Evolutionary conservation across 176 grass and related monocot genomes (phyloP), one percentile per base, ranked within the genome.

Genomic region (Tillandsia fasciculata): DNA sequence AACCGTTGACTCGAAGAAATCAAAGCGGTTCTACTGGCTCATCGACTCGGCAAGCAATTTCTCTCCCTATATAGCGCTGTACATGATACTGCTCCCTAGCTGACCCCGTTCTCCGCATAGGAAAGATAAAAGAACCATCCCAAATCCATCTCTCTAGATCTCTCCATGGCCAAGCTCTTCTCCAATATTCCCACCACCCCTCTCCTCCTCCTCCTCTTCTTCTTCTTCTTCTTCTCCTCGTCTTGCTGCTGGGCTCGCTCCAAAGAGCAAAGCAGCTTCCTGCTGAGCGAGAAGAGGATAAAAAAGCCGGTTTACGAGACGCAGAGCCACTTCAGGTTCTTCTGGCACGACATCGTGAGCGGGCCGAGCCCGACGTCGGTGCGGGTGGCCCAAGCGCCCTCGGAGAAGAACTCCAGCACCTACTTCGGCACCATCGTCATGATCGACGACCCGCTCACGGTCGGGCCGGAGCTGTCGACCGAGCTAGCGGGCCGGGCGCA

Each of bases 391-490:
- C 0, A 79, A 53, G 0, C 65, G 50, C 1, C 29, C 22, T 1
- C 9, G 10, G 67, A 83, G 9, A 83, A 73, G 56, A 71, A 69
- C 2, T 77, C 86, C 26, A 49, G 68, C 75, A 81, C 63, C 22
- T 23, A 1, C 13, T 93, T 93, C 71, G 86, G 86, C 59, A 64
- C 64, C 15, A 48, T 93, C 26, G n/a, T 79, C 10, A 76, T 93
- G 18, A 86, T 89, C 65, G 86, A 93, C 76, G 80, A 93, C 83
- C 64, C 83, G 53, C 75, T 93, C 3, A 93, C 86, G 6, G 66
- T 58, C 0, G 81, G 81, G 0, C 84, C 88, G 3, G 75, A 84
- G 66, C 29, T 70, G 27, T 67, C 11, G 18, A 70, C 84, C 0
- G 15, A 15, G 67, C 29, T 56, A 3, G 63, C 84, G 0, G 88